A percentile compares a stretch with the other conserved stretches of the same genome.
Conservation (phyloP, 192 early-diverging fungal genomes). For the Lobosporangium transversale region DNA sequence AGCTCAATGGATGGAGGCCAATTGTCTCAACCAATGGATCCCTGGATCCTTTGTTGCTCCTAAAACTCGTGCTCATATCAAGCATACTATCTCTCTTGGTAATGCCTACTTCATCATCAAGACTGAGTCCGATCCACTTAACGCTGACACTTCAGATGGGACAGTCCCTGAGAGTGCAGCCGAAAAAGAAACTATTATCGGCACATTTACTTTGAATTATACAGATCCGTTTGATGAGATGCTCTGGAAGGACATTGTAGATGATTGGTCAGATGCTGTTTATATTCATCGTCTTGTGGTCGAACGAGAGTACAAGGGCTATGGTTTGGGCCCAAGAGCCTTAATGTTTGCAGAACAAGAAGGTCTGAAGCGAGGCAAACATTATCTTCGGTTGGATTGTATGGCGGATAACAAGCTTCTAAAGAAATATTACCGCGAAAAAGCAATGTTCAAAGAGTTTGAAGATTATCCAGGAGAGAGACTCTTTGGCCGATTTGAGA, state of each 20-base stretch:
- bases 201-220: slow-evolving; percentile 49
- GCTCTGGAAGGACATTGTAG: slow-evolving; percentile 48
- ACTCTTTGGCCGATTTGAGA: slow-evolving; percentile 44
- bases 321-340: slow-evolving; percentile 37
- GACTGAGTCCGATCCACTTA: not conserved
- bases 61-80: slow-evolving; percentile 46
- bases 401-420: slow-evolving; percentile 53
- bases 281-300: slow-evolving; percentile 49
- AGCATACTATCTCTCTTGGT: slow-evolving; percentile 41
- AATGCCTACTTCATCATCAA: slow-evolving; percentile 48
- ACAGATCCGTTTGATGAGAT: slow-evolving; percentile 47
- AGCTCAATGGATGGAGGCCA: slow-evolving; percentile 45
- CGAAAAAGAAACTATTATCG: slow-evolving; percentile 31
- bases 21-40: slow-evolving; percentile 49
- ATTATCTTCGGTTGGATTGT: slow-evolving; percentile 38
- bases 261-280: slow-evolving; percentile 47
- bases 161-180: not conserved
- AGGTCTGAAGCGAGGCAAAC: slow-evolving; percentile 41
- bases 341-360: slow-evolving; percentile 39
- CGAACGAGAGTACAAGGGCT: slow-evolving; percentile 49
- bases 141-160: not conserved
- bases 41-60: slow-evolving; percentile 43
- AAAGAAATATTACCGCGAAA: slow-evolving; percentile 45
- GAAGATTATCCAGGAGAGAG: slow-evolving; percentile 48
- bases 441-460: slow-evolving; percentile 43